A percentile compares a stretch with the other conserved stretches of the same genome.
Conservation (phyloP, 169 alveolate species). For the Plasmodium gonderi region DNA sequence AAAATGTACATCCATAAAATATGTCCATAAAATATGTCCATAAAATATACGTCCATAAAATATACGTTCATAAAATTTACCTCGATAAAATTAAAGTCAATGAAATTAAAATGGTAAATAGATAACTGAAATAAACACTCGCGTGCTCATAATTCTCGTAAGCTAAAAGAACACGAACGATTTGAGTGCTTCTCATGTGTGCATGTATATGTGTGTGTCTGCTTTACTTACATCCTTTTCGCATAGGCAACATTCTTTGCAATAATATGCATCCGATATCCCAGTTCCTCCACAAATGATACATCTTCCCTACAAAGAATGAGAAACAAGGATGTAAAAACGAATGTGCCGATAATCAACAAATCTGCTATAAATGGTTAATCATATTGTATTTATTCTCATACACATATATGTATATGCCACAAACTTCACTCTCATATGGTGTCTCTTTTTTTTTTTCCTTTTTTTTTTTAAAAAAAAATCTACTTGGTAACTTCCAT, state of each 20-base stretch:
- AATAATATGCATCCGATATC: conserved; percentile 98
- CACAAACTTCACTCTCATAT: background rate
- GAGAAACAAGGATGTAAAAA: background rate
- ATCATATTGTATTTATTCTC: no score
- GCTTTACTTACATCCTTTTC: conserved; percentile 95
- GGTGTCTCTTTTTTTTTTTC: background rate
- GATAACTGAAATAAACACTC: background rate
- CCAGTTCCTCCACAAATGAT: conserved; percentile 99
- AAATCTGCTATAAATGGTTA: no score
- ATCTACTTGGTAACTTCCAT: conserved; percentile 95
- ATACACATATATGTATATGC: background rate
- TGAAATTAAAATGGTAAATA: background rate
- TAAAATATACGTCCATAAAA: background rate
- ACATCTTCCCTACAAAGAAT: conserved; percentile 95
- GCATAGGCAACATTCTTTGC: conserved; percentile 97
- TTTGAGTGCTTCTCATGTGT: background rate
- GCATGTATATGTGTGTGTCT: background rate
- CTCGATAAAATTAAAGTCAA: background rate
- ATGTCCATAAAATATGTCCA: no score
- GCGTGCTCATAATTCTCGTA: no score
- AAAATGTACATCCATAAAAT: background rate
- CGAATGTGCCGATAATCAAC: background rate
- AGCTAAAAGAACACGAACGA: no score
- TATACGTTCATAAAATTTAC: no score
- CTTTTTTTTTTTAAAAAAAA: no score